phyloP scores from a whole-genome alignment of 2,329 filamentous ascomycete genomes.

The Talaromyces sp. region DNA sequence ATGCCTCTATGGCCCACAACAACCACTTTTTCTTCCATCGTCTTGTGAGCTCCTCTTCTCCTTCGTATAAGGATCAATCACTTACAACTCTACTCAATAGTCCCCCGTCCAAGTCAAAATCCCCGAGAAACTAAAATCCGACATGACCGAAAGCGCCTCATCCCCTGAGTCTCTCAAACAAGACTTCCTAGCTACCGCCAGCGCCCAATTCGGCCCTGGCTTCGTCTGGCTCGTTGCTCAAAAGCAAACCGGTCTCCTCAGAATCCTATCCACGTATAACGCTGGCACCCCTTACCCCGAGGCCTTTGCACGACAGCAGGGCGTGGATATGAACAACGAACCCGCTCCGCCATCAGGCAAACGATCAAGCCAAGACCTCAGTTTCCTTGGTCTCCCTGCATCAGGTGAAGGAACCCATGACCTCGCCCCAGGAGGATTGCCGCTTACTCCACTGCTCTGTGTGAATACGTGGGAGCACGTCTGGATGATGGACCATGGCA shows the following conservation, averaged over 20 bases:
- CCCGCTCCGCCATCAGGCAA: constrained; percentile 24
- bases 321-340: constrained; percentile 46
- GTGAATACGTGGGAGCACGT: constrained; percentile 96
- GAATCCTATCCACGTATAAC: constrained; percentile 83
- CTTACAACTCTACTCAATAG: constrained; percentile 19
- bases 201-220: constrained; percentile 92
- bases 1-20: constrained; percentile 95
- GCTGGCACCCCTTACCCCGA: constrained; percentile 83
- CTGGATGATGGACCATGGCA: constrained; percentile 78
- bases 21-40: constrained; percentile 59
- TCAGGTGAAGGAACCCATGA: constrained; percentile 26
- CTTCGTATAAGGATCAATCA: background rate
- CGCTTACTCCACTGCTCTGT: constrained; percentile 75
- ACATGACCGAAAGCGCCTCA: constrained; percentile 70
- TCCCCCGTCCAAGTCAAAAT: constrained; percentile 50
- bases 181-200: constrained; percentile 76
- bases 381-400: constrained; percentile 9
- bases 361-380: constrained; percentile 24
- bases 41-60: constrained; percentile 31
- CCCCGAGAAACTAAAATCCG: constrained; percentile 53
- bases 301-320: constrained; percentile 73
- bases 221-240: constrained; percentile 89
- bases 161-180: constrained; percentile 76
- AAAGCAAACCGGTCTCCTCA: constrained; percentile 48
- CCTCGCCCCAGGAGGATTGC: constrained; percentile 40